Conservation (phyloP, 129 eudicot genomes). For the Flaveria bidentis region DNA sequence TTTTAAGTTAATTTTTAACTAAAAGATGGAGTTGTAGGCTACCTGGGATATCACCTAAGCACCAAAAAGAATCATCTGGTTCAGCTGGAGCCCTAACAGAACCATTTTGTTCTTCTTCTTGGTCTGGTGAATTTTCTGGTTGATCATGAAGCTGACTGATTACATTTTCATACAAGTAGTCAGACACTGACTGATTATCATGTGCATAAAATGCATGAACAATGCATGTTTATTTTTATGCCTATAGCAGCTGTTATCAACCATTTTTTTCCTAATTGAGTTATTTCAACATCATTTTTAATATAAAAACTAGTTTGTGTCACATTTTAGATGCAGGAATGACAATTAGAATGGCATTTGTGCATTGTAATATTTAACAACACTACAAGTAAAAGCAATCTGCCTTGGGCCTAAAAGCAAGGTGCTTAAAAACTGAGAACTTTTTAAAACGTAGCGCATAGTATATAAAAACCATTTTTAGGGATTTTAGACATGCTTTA, state of each 20-base stretch:
- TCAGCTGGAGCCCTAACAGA: constrained; percentile 49
- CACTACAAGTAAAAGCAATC: background rate
- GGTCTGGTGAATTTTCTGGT: constrained; percentile 49
- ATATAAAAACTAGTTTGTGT: background rate
- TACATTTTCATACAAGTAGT: constrained; percentile 25
- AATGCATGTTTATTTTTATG: constrained; percentile 2
- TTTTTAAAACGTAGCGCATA: too few species aligned
- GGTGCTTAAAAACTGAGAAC: too few species aligned
- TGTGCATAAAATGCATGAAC: background rate
- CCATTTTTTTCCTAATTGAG: background rate
- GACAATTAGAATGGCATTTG: background rate
- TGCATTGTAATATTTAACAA: background rate
- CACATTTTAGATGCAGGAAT: background rate
- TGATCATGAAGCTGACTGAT: constrained; percentile 60
- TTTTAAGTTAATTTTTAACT: background rate
- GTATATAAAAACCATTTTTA: too few species aligned
- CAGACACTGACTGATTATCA: constrained; percentile 20
- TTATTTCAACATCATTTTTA: background rate
- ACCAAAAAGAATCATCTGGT: constrained; percentile 76
- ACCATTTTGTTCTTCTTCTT: constrained; percentile 51
- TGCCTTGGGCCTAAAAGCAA: background rate
- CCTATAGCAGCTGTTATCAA: background rate
- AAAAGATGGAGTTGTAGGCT: constrained; percentile 22
- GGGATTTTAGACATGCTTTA: too few species aligned
- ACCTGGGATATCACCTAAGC: constrained; percentile 85